phyloP scores from a whole-genome alignment of 495 filamentous ascomycete genomes.

The Penicillium coffeae region DNA sequence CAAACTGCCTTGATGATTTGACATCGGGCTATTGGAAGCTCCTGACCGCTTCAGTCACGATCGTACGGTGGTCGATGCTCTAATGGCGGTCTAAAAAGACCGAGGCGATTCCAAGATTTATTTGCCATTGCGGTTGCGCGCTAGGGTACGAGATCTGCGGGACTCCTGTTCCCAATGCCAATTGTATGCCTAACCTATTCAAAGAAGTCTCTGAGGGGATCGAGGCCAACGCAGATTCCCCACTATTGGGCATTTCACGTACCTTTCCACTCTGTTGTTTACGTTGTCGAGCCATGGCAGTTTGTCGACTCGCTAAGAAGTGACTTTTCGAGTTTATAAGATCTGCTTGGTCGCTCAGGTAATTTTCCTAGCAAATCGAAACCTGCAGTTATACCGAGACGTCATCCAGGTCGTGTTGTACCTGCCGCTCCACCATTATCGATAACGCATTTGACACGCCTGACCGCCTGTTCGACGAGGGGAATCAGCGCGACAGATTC shows the following conservation, averaged over 20 bases:
- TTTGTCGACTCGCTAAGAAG: too few relatives aligned
- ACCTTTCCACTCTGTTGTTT: background rate
- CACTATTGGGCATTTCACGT: background rate
- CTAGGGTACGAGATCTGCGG: too few relatives aligned
- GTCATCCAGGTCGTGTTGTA: slow-evolving; percentile 10
- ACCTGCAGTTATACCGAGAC: slow-evolving; percentile 2
- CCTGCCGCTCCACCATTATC: slow-evolving; percentile 3
- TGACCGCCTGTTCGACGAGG: slow-evolving; percentile 23
- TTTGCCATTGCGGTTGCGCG: background rate
- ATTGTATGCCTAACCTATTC: background rate
- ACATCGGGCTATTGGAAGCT: too few relatives aligned
- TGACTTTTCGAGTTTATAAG: background rate
- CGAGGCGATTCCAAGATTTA: background rate
- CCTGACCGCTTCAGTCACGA: too few relatives aligned
- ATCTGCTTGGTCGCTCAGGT: background rate
- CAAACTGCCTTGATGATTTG: too few relatives aligned
- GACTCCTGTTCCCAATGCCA: too few relatives aligned
- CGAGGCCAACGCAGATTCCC: background rate
- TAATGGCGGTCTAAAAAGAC: background rate
- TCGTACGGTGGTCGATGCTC: too few relatives aligned
- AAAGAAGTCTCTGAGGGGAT: background rate
- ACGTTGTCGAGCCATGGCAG: background rate
- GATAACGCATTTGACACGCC: slow-evolving; percentile 8
- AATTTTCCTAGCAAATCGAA: background rate
- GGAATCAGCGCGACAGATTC: background rate